Evolutionary conservation across 306 rosid species (phyloP).

Genomic region (Herpetospermum pedunculosum): DNA sequence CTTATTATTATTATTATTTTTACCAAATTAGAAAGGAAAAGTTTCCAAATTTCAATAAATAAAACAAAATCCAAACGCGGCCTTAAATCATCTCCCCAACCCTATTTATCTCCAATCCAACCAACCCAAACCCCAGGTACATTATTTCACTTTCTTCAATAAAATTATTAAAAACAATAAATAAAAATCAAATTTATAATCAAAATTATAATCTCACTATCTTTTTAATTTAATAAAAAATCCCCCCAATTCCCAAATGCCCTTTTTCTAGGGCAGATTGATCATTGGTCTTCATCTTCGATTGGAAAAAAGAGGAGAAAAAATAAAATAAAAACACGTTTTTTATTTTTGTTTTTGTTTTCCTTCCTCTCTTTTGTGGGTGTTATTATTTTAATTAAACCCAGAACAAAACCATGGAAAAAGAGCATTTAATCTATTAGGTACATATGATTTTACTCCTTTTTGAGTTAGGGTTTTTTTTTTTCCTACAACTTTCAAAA

Average conservation of each 20-base stretch:
- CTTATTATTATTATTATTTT: not conserved
- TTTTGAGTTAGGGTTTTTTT: slow-evolving; percentile 22
- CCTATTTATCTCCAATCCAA: not conserved
- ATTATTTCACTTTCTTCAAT: not conserved
- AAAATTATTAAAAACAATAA: not conserved
- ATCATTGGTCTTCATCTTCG: not conserved
- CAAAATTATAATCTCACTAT: not conserved
- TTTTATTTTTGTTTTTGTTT: not conserved
- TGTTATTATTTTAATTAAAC: not conserved
- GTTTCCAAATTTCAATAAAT: no score
- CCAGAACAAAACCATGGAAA: slow-evolving; percentile 7
- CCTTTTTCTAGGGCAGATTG: not conserved
- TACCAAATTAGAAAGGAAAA: not conserved
- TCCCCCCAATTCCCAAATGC: not conserved
- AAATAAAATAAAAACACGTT: not conserved
- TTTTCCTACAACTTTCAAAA: slow-evolving; percentile 12
- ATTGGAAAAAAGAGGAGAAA: not conserved
- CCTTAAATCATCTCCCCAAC: not conserved
- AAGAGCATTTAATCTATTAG: slow-evolving; percentile 9
- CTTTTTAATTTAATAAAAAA: not conserved
- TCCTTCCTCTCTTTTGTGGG: not conserved
- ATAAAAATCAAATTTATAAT: not conserved
- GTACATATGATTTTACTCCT: not conserved
- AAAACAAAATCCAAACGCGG: no score
- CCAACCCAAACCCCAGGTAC: not conserved